Percentiles rank a stretch among this genome's conserved stretches.
Conservation (phyloP, 1,284 basidiomycete genomes). For the Ustilago vetiveriae region DNA sequence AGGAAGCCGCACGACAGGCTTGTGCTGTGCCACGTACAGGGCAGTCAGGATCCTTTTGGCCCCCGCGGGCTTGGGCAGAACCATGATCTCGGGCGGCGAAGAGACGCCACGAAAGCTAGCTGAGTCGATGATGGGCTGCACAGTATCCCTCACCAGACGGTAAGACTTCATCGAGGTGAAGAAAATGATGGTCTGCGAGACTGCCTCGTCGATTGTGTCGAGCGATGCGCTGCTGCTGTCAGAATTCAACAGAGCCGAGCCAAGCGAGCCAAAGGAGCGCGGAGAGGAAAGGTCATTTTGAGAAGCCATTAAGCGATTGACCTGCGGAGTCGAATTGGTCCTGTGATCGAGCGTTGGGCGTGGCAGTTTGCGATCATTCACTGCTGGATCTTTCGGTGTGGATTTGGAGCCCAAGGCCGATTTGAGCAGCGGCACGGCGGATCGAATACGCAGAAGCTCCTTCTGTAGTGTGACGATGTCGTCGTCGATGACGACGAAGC, state of each 20-base stretch:
- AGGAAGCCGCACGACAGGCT: slow-evolving; percentile 82
- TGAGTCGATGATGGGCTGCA: slow-evolving; percentile 55
- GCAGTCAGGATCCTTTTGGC: slow-evolving; percentile 48
- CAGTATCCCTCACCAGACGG: slow-evolving; percentile 37
- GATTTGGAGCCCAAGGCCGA: slow-evolving; percentile 39
- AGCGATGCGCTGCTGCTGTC: not conserved
- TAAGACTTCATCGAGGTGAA: slow-evolving; percentile 56
- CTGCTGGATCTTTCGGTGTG: not conserved
- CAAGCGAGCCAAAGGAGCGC: slow-evolving; percentile 29
- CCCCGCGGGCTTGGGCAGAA: slow-evolving; percentile 54
- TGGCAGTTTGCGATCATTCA: not conserved
- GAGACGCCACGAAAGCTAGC: slow-evolving; percentile 35
- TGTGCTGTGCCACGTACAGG: slow-evolving; percentile 45
- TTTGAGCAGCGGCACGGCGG: slow-evolving; percentile 48
- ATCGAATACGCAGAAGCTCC: slow-evolving; percentile 53
- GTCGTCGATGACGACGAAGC: slow-evolving; percentile 58
- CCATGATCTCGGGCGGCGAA: slow-evolving; percentile 55
- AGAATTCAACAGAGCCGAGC: slow-evolving; percentile 8
- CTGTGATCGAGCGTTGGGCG: slow-evolving; percentile 40
- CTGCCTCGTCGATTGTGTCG: slow-evolving; percentile 14
- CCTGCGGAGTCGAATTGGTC: slow-evolving; percentile 48
- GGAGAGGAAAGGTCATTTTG: slow-evolving; percentile 9
- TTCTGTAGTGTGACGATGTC: slow-evolving; percentile 54
- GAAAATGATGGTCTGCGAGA: slow-evolving; percentile 54
- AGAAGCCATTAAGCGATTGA: slow-evolving; percentile 34